A percentile compares a stretch with the other conserved stretches of the same genome.
phyloP scores from a whole-genome alignment of 2,329 filamentous ascomycete genomes.

The Colletotrichum noveboracense region DNA sequence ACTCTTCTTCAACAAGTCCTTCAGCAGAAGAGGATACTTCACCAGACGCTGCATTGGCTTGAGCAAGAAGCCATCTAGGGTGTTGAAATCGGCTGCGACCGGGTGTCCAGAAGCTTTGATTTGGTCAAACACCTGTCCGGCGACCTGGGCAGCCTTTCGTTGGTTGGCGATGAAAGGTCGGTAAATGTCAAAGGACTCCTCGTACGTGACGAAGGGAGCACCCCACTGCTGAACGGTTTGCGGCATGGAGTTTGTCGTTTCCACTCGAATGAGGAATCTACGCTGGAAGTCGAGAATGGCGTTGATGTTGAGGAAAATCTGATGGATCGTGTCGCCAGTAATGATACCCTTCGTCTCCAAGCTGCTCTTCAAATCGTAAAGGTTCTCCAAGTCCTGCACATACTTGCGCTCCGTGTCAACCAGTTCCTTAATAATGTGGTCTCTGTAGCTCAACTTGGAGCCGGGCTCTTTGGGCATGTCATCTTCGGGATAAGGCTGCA shows the following conservation, averaged over 20 bases:
- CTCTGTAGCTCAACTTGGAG: slow-evolving; percentile 74
- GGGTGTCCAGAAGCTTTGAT: slow-evolving; percentile 76
- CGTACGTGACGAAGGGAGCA: slow-evolving; percentile 83
- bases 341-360: slow-evolving; percentile 88
- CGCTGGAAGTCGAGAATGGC: slow-evolving; percentile 94
- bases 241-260: slow-evolving; percentile 89
- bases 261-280: slow-evolving; percentile 91
- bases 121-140: slow-evolving; percentile 85
- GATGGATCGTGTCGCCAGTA: slow-evolving; percentile 87
- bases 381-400: slow-evolving; percentile 92
- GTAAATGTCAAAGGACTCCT: slow-evolving; percentile 90
- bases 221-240: slow-evolving; percentile 87
- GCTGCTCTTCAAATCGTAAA: slow-evolving; percentile 90
- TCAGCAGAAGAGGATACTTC: slow-evolving; percentile 91
- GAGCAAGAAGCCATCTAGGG: slow-evolving; percentile 87
- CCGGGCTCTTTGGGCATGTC: slow-evolving; percentile 58
- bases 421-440: slow-evolving; percentile 90
- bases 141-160: slow-evolving; percentile 85
- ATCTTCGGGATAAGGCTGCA: slow-evolving; percentile 62
- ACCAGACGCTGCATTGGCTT: slow-evolving; percentile 96
- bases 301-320: slow-evolving; percentile 97
- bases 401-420: slow-evolving; percentile 97
- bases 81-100: slow-evolving; percentile 87
- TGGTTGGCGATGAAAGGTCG: slow-evolving; percentile 98
- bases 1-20: slow-evolving; percentile 87